phyloP scores from a whole-genome alignment of 306 rosid genomes.

The Begonia fuchsioides region DNA sequence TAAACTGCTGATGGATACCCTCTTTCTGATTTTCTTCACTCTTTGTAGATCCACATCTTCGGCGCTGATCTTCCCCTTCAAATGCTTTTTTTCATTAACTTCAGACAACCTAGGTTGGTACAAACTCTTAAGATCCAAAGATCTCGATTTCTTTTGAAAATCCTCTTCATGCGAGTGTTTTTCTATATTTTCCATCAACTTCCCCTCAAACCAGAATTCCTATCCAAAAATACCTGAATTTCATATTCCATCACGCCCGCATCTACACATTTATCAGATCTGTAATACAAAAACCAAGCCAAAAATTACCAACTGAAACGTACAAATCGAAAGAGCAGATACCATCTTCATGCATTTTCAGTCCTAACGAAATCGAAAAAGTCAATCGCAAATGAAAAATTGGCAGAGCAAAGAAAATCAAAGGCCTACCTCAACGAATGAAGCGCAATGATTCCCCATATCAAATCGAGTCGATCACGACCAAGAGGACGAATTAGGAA shows the following conservation, averaged over 20 bases:
- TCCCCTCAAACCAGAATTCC: slow-evolving; percentile 31
- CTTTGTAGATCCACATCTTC: slow-evolving; percentile 31
- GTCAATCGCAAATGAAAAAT: slow-evolving; percentile 6
- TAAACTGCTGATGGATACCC: slow-evolving; percentile 59
- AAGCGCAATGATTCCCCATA: slow-evolving; percentile 13
- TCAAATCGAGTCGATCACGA: slow-evolving; percentile 28
- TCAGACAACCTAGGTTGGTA: slow-evolving; percentile 31
- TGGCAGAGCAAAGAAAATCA: slow-evolving; percentile 1
- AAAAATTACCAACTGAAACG: slow-evolving; percentile 18
- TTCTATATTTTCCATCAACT: slow-evolving; percentile 69
- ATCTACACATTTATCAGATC: slow-evolving; percentile 49
- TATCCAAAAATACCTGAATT: slow-evolving; percentile 28
- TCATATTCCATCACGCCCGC: slow-evolving; percentile 62
- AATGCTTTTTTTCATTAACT: slow-evolving; percentile 20
- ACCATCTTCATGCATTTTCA: slow-evolving; percentile 22
- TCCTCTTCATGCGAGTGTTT: slow-evolving; percentile 46
- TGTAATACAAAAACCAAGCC: slow-evolving; percentile 29
- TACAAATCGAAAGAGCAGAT: slow-evolving; percentile 16
- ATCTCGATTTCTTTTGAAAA: slow-evolving; percentile 55
- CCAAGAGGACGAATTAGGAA: slow-evolving; percentile 19
- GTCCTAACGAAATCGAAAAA: slow-evolving; percentile 10
- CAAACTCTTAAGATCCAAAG: slow-evolving; percentile 82
- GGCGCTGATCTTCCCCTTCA: slow-evolving; percentile 36
- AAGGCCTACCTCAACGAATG: slow-evolving; percentile 40
- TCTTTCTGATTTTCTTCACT: slow-evolving; percentile 40